Percentiles rank a stretch among this genome's conserved stretches.
Conservation (phyloP, 805 yeast genomes). For the Wickerhamiella parazyma region DNA sequence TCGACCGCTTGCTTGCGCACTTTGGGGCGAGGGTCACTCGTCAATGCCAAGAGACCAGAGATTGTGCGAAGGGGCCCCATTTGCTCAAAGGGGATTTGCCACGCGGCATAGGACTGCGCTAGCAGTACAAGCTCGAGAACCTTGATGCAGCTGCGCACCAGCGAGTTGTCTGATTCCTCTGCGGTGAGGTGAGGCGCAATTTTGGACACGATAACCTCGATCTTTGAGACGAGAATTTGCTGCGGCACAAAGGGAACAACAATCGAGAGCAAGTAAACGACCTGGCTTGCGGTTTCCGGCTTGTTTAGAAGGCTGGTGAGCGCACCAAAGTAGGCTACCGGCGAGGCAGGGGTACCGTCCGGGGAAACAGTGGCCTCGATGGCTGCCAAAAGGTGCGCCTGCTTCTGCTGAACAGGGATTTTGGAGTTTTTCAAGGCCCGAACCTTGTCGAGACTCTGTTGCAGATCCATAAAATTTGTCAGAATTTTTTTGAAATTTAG, state of each 20-base stretch:
- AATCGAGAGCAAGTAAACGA: slow-evolving; percentile 64
- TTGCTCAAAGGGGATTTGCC: slow-evolving; percentile 33
- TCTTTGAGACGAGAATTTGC: slow-evolving; percentile 54
- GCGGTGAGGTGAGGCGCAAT: slow-evolving; percentile 69
- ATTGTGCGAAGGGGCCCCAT: slow-evolving; percentile 21
- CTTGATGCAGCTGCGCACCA: slow-evolving; percentile 73
- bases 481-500: not conserved
- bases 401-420: slow-evolving; percentile 20
- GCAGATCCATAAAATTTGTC: slow-evolving; percentile 8
- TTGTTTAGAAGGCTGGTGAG: slow-evolving; percentile 72
- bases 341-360: slow-evolving; percentile 35
- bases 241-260: slow-evolving; percentile 63
- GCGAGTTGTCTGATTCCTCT: slow-evolving; percentile 60
- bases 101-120: slow-evolving; percentile 67
- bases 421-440: slow-evolving; percentile 12
- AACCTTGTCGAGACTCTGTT: slow-evolving; percentile 6
- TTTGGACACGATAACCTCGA: slow-evolving; percentile 62
- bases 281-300: slow-evolving; percentile 50
- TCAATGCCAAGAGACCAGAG: slow-evolving; percentile 35
- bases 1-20: slow-evolving; percentile 93
- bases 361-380: slow-evolving; percentile 78
- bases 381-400: slow-evolving; percentile 72
- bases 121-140: slow-evolving; percentile 64
- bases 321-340: slow-evolving; percentile 77
- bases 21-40: slow-evolving; percentile 83